Conservation (phyloP, 176 grass and related monocot species). For the Dactylis glomerata region DNA sequence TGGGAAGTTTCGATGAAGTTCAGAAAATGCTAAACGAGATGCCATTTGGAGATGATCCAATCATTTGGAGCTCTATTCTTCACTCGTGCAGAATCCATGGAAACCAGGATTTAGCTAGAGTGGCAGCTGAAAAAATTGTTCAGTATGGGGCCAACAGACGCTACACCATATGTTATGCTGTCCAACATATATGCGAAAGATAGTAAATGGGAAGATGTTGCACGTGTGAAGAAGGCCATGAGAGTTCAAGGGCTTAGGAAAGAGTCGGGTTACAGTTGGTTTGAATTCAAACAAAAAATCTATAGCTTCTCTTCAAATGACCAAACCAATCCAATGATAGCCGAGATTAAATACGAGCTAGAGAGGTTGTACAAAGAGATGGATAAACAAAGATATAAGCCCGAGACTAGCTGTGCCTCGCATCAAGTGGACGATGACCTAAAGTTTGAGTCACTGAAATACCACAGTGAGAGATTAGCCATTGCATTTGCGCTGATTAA, state of each 20-base stretch:
- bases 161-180: constrained; percentile 60
- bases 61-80: constrained; percentile 94
- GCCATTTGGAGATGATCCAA: constrained; percentile 55
- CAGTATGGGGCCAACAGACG: constrained; percentile 49
- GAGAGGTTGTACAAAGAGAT: constrained; percentile 75
- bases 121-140: constrained; percentile 80
- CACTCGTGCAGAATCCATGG: constrained; percentile 82
- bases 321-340: constrained; percentile 63
- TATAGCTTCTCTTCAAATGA: constrained; percentile 88
- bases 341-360: constrained; percentile 61
- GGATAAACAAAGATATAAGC: constrained; percentile 67
- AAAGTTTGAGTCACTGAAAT: constrained; percentile 77
- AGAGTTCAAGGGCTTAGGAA: constrained; percentile 76
- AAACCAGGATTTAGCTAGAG: constrained; percentile 67
- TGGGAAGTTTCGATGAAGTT: constrained; percentile 59
- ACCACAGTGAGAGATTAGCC: constrained; percentile 81
- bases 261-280: constrained; percentile 82
- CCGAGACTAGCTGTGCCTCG: constrained; percentile 49
- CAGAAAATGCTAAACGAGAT: constrained; percentile 61
- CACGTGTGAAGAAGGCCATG: constrained; percentile 75
- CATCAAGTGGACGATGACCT: constrained; percentile 74
- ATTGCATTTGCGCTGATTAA: constrained; percentile 74
- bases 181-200: constrained; percentile 92
- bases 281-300: constrained; percentile 75
- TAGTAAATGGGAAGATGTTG: constrained; percentile 72